Evolutionary conservation across 1,139 yeast species (phyloP), one percentile per base, ranked within the genome.

Genomic region (Yamadazyma mexicana): DNA sequence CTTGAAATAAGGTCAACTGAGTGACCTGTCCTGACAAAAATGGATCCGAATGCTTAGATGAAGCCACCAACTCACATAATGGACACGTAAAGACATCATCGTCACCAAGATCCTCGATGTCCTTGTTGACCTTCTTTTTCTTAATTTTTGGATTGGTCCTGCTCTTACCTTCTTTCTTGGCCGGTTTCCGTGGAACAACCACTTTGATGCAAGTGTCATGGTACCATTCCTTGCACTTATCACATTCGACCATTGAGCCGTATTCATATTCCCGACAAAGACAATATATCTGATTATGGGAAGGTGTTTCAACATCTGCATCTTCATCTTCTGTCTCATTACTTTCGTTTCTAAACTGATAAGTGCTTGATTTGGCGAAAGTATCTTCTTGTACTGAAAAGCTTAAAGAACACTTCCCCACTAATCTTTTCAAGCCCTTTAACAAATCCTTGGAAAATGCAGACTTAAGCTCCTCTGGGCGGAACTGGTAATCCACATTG

Each of bases 161-260:
- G 8, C 50, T 50, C 4, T 48, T 54, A 24, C 11, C 25, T 15
- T 17, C 12, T 26, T 37, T 23, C 4, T 48, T 54, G 26, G 16
- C 24, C 17, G 20, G 12, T 29, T 35, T 31, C 11, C 24, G 16
- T 1, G 22, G n/a, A 18, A 20, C 29, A 10, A 22, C 35, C 9
- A 22, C 37, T 23, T 40, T 29, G 31, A 87, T 68, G 61, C 96
- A 88, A 26, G 66, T 68, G 37, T 77, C 75, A 56, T 87, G 95
- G 56, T 79, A 87, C 94, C 94, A 85, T 54, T 87, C 95, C 38
- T 77, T 74, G 58, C 96, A 87, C 22, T 59, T 59, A 46, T 84
- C 94, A 62, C 96, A 88, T 50, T 82, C 87, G 35, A 86, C 77
- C 95, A 87, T 86, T 0, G 76, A 68, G 1, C 89, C 92, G 42